Base-by-base conservation (phyloP, 257 asterid genomes). In the Leonotis leonurus region DNA sequence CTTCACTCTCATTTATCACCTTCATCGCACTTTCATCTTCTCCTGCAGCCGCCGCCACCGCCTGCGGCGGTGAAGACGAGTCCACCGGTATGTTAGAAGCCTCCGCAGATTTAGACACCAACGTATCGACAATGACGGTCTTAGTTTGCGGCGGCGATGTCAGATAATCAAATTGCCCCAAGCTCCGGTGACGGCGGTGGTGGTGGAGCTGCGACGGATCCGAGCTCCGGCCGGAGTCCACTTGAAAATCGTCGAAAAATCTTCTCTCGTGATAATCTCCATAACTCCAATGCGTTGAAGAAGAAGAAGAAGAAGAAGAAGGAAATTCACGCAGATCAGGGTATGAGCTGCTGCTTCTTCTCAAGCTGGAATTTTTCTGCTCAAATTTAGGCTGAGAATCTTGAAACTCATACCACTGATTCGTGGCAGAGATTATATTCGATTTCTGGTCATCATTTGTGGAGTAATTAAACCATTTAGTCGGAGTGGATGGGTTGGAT, bases 281-380 rank as follows among this genome's bases (percentile, higher is more conserved):
- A 17, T 71, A 52, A 65, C 61, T 48, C 78, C 81, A 76, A 59
- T 60, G 44, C 2, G 63, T 39, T 0, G 88, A 24, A 49, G 33
- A 49, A 49, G 54, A 46, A n/a, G n/a, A n/a, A n/a, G n/a, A n/a
- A 46, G n/a, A n/a, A n/a, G n/a, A n/a, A n/a, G 55, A 68, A 11
- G 94, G 68, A 18, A 79, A 71, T 35, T 81, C 90, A 14, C 78
- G 84, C 4, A 92, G 81, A 85, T 92, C 97, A 16, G 99, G 99
- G 52, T 88, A 86, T 0, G 99, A 92, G 75, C 82, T 86, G 69
- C 80, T 69, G 41, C 69, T 86, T 75, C 86, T 80, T 61, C 77
- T 71, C 82, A 84, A 63, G 22, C n/a, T 27, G 2, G 75, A 63
- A 51, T 55, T 69, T 21, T 55, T 75, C 7, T 29, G 68, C 74